Percentiles rank a stretch among this genome's conserved stretches.
phyloP scores from a whole-genome alignment of 163 green algal genomes.

The Scenedesmus sp. region DNA sequence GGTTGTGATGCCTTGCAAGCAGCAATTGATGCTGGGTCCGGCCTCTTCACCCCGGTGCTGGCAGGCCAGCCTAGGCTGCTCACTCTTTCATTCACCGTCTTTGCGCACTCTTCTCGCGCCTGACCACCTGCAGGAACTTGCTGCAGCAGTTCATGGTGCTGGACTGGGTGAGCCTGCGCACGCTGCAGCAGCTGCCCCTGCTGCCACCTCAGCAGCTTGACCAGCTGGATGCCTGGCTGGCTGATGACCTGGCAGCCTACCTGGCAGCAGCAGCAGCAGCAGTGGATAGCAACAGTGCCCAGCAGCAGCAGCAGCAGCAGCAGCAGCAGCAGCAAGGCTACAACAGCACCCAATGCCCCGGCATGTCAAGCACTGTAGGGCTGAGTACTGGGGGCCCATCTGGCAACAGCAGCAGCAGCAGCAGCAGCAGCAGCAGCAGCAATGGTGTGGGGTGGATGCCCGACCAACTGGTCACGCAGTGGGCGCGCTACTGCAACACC shows the following conservation, averaged over 20 bases:
- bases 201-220: constrained; percentile 39
- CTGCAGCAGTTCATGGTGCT: constrained; percentile 22
- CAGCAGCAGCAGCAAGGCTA: not conserved
- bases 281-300: not conserved
- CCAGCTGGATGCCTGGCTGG: constrained; percentile 35
- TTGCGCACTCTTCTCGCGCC: too few relatives aligned
- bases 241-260: constrained; percentile 5
- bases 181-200: constrained; percentile 15
- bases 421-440: not conserved
- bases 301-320: not conserved
- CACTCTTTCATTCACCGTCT: not conserved
- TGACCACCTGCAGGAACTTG: constrained; percentile 23
- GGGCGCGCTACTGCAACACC: not conserved
- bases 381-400: too few relatives aligned
- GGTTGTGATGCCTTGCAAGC: too few relatives aligned
- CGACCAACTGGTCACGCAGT: not conserved
- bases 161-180: constrained; percentile 29
- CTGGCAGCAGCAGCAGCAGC: not conserved
- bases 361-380: not conserved
- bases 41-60: too few relatives aligned
- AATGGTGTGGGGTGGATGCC: not conserved
- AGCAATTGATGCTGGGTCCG: too few relatives aligned
- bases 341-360: too few relatives aligned
- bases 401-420: not conserved
- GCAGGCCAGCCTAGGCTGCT: too few relatives aligned